phyloP scores from a whole-genome alignment of 2,329 filamentous ascomycete species.

The Scedosporium dehoogii region DNA sequence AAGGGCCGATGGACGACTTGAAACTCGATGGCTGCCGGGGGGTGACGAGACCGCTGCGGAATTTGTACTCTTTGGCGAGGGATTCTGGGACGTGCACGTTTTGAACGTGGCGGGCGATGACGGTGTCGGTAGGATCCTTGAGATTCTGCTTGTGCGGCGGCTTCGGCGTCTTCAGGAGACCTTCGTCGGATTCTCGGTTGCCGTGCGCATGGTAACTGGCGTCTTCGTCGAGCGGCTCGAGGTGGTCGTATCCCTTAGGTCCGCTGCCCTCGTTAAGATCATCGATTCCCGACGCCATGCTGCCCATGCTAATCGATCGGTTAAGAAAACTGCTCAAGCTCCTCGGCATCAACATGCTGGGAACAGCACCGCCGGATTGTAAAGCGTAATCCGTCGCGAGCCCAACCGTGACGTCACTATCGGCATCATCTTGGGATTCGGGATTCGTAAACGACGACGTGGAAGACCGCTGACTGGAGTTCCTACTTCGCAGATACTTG shows the following conservation, averaged over 20 bases:
- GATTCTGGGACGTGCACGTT: slow-evolving; percentile 88
- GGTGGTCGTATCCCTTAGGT: slow-evolving; percentile 24
- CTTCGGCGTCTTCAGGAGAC: slow-evolving; percentile 60
- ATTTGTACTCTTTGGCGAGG: slow-evolving; percentile 75
- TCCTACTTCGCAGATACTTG: slow-evolving; percentile 48
- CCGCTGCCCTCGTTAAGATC: slow-evolving; percentile 37
- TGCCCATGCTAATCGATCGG: slow-evolving; percentile 76
- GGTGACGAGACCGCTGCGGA: slow-evolving; percentile 56
- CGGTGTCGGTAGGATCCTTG: slow-evolving; percentile 68
- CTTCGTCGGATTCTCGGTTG: slow-evolving; percentile 23
- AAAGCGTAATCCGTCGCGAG: slow-evolving; percentile 66
- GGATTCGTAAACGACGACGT: slow-evolving; percentile 48
- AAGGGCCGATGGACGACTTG: slow-evolving; percentile 33
- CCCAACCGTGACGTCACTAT: slow-evolving; percentile 65
- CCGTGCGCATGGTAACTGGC: slow-evolving; percentile 18
- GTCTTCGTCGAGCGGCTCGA: slow-evolving; percentile 42
- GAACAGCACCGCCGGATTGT: slow-evolving; percentile 68
- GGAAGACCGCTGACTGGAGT: slow-evolving; percentile 49
- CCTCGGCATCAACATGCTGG: slow-evolving; percentile 40
- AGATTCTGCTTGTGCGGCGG: slow-evolving; percentile 39
- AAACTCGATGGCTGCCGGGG: slow-evolving; percentile 42
- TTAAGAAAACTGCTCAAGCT: slow-evolving; percentile 49
- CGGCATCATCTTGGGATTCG: slow-evolving; percentile 46
- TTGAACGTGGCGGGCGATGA: slow-evolving; percentile 77
- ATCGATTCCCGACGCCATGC: slow-evolving; percentile 71